phyloP scores from a whole-genome alignment of 2,329 filamentous ascomycete genomes.

The Dactylellina sp. region DNA sequence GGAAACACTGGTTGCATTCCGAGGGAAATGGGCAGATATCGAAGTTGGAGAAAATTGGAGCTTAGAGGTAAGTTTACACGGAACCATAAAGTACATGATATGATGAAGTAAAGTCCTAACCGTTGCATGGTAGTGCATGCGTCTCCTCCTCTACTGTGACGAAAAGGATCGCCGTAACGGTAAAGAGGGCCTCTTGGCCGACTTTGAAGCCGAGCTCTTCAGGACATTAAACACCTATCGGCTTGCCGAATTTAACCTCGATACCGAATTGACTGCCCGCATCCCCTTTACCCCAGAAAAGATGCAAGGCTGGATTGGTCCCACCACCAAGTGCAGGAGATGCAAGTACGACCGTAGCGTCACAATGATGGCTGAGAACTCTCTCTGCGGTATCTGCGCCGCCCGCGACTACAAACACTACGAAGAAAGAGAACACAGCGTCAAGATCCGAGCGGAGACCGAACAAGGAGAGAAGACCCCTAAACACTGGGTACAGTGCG shows the following conservation, averaged over 20 bases:
- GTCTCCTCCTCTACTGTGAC: conserved; percentile 65
- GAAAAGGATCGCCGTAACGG: conserved; percentile 63
- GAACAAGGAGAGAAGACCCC: conserved; percentile 61
- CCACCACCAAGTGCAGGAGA: conserved; percentile 64
- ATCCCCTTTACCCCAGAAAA: conserved; percentile 67
- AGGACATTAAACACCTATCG: conserved; percentile 66
- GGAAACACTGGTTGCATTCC: conserved; percentile 65
- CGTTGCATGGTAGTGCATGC: conserved; percentile 60
- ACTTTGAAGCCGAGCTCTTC: conserved; percentile 65
- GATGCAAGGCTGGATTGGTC: conserved; percentile 65
- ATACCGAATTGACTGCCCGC: conserved; percentile 65
- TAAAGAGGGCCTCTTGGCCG: conserved; percentile 62
- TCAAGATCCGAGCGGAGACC: conserved; percentile 60
- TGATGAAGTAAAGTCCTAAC: neutral
- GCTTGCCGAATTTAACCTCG: conserved; percentile 66
- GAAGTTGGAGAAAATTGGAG: conserved; percentile 69
- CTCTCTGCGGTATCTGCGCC: conserved; percentile 65
- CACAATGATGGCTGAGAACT: conserved; percentile 66
- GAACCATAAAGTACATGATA: neutral
- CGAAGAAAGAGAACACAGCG: conserved; percentile 55
- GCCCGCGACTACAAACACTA: conserved; percentile 58
- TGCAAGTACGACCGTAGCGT: conserved; percentile 68
- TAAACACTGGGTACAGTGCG: conserved; percentile 68
- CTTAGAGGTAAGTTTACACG: conserved; percentile 56
- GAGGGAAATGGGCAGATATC: conserved; percentile 66